Evolutionary conservation across 768 basidiomycete species (phyloP), one percentile per base, ranked within the genome.

Genomic region (Leccinum disarticulatum): DNA sequence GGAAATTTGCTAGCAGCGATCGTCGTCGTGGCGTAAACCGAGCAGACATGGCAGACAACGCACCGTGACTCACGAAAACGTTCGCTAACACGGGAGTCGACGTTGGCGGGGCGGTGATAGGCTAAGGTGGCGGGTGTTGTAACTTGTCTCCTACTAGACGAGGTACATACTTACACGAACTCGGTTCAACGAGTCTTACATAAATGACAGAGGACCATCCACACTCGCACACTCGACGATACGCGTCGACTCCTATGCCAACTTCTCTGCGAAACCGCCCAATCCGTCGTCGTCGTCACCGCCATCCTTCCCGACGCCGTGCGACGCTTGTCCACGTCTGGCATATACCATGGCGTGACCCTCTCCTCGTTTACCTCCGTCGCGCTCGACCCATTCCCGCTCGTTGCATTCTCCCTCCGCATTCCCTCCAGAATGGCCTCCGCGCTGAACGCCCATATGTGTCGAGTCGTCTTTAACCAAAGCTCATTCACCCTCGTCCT

Each of bases 341-440:
- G 33, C 7, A 64, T 58, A 9, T 93, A 83, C 67, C 95, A 97
- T 73, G 95, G 95, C 64, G 93, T 94, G 22, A 98, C 95, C 1
- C 80, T 98, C 31, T 95, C 95, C 9, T 96, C 94, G 1, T 94
- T 98, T 70, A 86, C 93, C 19, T 94, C 93, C 30, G 87, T 98
- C 68, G 86, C 95, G 3, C 85, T 98, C 80, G 85, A 93, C 64
- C 95, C 95, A 2, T 78, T 86, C 64, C 93, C 95, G 0, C 83
- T 97, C 58, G 83, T 98, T 67, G 83, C 93, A 0, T 98, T 98
- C 72, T 88, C 94, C n/a, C 81, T 98, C 19, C 88, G 93, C 35
- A 80, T 93, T 19, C 95, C 95, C 5, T 96, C 94, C 1, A 81
- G 93, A 4, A 91, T 96, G 85, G 93, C 93, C 1, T 75, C 79